Evolutionary conservation across 1,139 yeast species (phyloP), one percentile per base, ranked within the genome.

Genomic region (Hanseniaspora sp.): DNA sequence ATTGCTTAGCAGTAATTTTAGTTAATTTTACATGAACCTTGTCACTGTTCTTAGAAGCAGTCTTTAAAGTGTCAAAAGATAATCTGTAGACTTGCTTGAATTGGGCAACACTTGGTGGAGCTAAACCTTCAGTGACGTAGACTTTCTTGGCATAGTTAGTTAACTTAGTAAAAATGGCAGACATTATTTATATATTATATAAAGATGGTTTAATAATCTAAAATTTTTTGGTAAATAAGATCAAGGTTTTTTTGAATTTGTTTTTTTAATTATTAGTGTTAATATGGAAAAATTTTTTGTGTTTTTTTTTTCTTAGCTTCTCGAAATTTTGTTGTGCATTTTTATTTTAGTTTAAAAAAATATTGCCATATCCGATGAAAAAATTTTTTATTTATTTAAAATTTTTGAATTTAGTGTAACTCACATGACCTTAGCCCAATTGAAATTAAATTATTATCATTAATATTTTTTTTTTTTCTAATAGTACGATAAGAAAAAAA

Each of bases 111-210:
- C 88, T 70, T 65, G 98, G 98, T 61, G 97, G 97, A 59, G 95
- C 86, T 65, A 92, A 76, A 59, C 90, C 95, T 75, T 92, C 98
- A 71, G 85, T 83, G 67, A 83, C 74, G 78, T 88, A 90, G 59
- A 92, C 86, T 69, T 85, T 85, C 74, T 90, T 92, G 58, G 88
- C 86, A 48, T 58, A 63, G 42, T 64, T 55, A 48, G 61, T 57
- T 17, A 64, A 45, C 42, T 60, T 48, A 35, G 62, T 56, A 23
- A 64, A 59, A 30, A 59, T 58, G n/a, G 62, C 45, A 45, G 56
- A 54, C 56, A 54, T 54, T 38, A 7, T 38, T 48, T 44, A 34
- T 48, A 7, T 34, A 23, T 23, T 23, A 3, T 23, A 23, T 23
- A 23, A 23, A 23, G 23, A 23, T 23, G 23, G 23, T 23, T 23